Evolutionary conservation across 306 rosid species (phyloP), one percentile per base, ranked within the genome.

Genomic region (Vicia villosa): DNA sequence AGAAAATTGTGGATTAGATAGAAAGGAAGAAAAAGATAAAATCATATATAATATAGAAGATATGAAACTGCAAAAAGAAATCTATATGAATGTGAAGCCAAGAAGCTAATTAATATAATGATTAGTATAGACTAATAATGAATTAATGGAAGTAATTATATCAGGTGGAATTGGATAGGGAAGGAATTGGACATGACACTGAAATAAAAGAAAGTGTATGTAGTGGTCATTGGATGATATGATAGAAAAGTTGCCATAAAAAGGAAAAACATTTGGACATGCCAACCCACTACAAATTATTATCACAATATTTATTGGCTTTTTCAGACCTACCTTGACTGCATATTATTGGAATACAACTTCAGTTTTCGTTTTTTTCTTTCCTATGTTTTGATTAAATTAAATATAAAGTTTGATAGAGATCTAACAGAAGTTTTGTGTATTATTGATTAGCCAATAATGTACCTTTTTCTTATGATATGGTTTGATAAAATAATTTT

Each of bases 281-380:
- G 82, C 19, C 63, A 77, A 63, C 79, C 79, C 82, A 68, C 70
- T 68, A 30, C 13, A 73, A 49, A 77, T 66, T 61, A 45, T 74
- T 30, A 56, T 57, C 74, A 77, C 56, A 73, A 49, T 67, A 17
- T 28, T 67, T 72, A 32, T 56, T 63, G 73, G 17, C 65, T 68
- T 72, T 73, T 76, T 38, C 63, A 36, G 32, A 64, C 54, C 43
- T 67, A 72, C 64, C 76, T 81, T 68, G 77, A 57, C 74, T 77
- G 16, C 58, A 72, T 81, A 77, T 77, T 70, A 77, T 77, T 81
- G 82, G 82, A 77, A 73, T 68, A 73, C 69, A 81, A 73, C 71
- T 73, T 24, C 20, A 56, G 8, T 64, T 77, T 73, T 58, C 63
- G 15, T 41, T 51, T 24, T 66, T 66, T 43, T 49, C 46, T 59